Base-by-base conservation (phyloP, 139 green algal species). In the Tetradesmus lagerheimii region DNA sequence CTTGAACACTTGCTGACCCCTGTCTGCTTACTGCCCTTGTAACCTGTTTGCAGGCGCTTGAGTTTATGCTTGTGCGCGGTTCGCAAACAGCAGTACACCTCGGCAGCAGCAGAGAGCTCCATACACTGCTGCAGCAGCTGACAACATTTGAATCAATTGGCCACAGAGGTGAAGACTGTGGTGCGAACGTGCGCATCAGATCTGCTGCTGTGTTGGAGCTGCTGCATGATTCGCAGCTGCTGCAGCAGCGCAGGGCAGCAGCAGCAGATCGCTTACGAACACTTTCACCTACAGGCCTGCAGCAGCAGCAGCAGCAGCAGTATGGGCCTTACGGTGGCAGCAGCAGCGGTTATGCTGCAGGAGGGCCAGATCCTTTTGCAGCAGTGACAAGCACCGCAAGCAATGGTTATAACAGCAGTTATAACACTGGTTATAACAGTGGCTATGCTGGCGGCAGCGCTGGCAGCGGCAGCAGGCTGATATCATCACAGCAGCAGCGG, bases 141-240 rank as follows among this genome's bases (percentile, higher is more conserved):
- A 45, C 86, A 62, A 84, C 88, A n/a, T 99, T 99, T 87, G 76
- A 94, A 23, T 97, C 95, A 81, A 87, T 96, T 15, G 93, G 94
- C 1, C 64, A 67, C 27, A 91, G 96, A 18, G 93, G 95, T 0
- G 75, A 83, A 0, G 97, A 99, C 90, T 90, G 97, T 86, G 97
- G 97, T 4, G 80, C 95, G 39, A 99, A 99, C 86, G 96, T 99
- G 15, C 91, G 97, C 25, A 93, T 98, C 86, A 95, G 94, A 87
- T 91, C 94, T 1, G 67, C 89, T 67, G 95, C 95, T 41, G 93
- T 98, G 29, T 31, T 82, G 29, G 89, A 92, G 35, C 80, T 96
- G 57, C 81, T 98, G n/a, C 77, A 84, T 16, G 93, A 96, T 83
- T 29, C 82, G 8, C 43, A 88, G 6, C 89, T 91, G 27, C 91